Base-by-base conservation (phyloP, 371 early-diverging fungal genomes). In the Homolaphlyctis polyrhiza region DNA sequence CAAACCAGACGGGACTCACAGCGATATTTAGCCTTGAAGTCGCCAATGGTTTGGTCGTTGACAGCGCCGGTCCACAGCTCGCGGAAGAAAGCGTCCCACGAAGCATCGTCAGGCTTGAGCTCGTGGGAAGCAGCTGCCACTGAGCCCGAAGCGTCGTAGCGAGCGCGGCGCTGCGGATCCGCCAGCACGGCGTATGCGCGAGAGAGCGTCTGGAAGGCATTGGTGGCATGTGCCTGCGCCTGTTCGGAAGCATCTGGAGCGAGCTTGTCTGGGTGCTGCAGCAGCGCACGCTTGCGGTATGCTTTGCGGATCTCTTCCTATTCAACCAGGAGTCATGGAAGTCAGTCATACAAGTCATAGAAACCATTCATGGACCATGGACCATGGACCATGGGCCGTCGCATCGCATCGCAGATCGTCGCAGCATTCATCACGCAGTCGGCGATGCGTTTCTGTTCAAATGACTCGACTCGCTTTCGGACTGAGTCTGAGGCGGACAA, bases 171-270 rank as follows among this genome's bases (percentile, higher is more conserved):
- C 33, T 78, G 74, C 0, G 85, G 71, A 71, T 96, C 93, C 25
- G 86, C 85, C 27, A 99, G 82, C 0, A 97, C 80, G 5, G 88
- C 69, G 76, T 98, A 98, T 0, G 93, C 95, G 39, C 85, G 77
- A 0, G 90, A 87, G 3, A 98, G 66, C 21, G 82, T 74, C 66
- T 95, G 94, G 73, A 96, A 97, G 61, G 84, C 66, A n/a, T 28
- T 48, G 18, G 71, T 69, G 14, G 72, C 74, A 23, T 39, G 62
- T 6, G 23, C 54, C 13, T 48, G 35, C 32, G 71, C 71, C 18
- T 49, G 63, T 35, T 72, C 77, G 8, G 66, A 45, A 14, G 36
- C 33, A 27, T 21, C 16, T 30, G 36, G 21, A 11, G 36, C 8
- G n/a, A 73, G 60, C 58, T 77, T 77, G 68, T 77, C 77, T 25